A percentile compares a stretch with the other conserved stretches of the same genome.
Evolutionary conservation across 768 basidiomycete species (phyloP).

Genomic region (Cystoderma amianthinum): DNA sequence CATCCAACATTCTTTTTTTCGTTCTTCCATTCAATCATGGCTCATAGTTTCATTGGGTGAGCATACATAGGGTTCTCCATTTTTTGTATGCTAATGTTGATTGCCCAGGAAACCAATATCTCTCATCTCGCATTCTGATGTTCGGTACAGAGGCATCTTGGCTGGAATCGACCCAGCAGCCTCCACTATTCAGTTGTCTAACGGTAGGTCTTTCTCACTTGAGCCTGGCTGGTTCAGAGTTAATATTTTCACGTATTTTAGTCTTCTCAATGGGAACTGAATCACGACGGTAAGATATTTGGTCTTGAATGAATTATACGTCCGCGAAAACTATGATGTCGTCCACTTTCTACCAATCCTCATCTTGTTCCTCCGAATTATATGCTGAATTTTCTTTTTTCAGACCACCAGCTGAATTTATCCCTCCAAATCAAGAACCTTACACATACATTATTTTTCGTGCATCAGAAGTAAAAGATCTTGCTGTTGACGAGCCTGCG

Average conservation of each 20-base stretch:
- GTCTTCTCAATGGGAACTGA: slow-evolving; percentile 91
- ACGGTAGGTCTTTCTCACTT: slow-evolving; percentile 70
- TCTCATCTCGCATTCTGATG: slow-evolving; percentile 86
- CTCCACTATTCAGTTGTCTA: slow-evolving; percentile 83
- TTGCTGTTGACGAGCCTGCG: slow-evolving; percentile 72
- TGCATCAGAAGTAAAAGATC: slow-evolving; percentile 83
- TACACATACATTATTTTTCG: slow-evolving; percentile 91
- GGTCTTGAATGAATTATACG: slow-evolving; percentile 1
- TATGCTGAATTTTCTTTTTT: slow-evolving; percentile 2
- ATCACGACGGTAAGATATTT: slow-evolving; percentile 58
- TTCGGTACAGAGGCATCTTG: slow-evolving; percentile 83
- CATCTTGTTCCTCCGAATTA: no score
- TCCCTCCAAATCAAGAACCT: slow-evolving; percentile 76
- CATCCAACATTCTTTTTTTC: slow-evolving; percentile 1
- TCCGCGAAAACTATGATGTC: no score
- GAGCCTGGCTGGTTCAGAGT: no score
- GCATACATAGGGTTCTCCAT: no score
- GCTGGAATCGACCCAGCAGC: slow-evolving; percentile 82
- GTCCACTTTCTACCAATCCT: no score
- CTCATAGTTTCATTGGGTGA: slow-evolving; percentile 72
- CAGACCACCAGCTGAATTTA: slow-evolving; percentile 71
- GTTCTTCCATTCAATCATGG: slow-evolving; percentile 35
- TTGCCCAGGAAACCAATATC: slow-evolving; percentile 84
- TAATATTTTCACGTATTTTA: slow-evolving; percentile 9
- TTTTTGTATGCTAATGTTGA: slow-evolving; percentile 11